Evolutionary conservation across 2,329 filamentous ascomycete species (phyloP).

Genomic region (Chaetoscypha palmicola): DNA sequence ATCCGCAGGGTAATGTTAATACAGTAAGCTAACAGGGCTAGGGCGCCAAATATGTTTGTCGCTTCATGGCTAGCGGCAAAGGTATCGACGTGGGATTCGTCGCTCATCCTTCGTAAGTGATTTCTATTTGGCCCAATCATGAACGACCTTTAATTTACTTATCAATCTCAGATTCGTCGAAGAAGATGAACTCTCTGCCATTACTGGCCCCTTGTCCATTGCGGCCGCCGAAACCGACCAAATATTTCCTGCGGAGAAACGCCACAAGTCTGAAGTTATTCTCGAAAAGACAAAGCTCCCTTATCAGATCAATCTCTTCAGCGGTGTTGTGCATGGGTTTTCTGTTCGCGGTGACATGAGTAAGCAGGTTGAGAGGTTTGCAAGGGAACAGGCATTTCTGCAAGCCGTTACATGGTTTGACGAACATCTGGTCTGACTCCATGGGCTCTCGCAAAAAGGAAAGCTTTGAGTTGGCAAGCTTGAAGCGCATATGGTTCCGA

Average conservation of each 20-base stretch:
- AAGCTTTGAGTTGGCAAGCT: neutral
- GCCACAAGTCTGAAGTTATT: slow-evolving; percentile 58
- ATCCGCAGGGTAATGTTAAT: too few species aligned
- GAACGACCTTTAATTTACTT: neutral
- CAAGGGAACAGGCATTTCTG: slow-evolving; percentile 74
- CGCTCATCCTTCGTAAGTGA: slow-evolving; percentile 59
- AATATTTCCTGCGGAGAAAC: slow-evolving; percentile 58
- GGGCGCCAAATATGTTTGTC: slow-evolving; percentile 66
- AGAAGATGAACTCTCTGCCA: slow-evolving; percentile 56
- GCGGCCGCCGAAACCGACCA: slow-evolving; percentile 47
- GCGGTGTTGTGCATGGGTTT: slow-evolving; percentile 68
- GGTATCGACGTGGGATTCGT: slow-evolving; percentile 62
- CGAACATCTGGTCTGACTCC: slow-evolving; percentile 41
- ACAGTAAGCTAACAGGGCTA: too few species aligned
- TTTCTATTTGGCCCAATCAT: neutral
- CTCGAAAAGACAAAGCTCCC: slow-evolving; percentile 45
- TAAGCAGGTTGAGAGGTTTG: slow-evolving; percentile 53
- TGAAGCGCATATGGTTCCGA: too few species aligned
- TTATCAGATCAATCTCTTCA: slow-evolving; percentile 70
- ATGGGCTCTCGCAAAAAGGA: neutral
- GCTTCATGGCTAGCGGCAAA: slow-evolving; percentile 53
- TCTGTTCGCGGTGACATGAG: slow-evolving; percentile 56
- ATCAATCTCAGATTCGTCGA: slow-evolving; percentile 47
- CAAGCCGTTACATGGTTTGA: slow-evolving; percentile 77
- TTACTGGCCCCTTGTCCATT: slow-evolving; percentile 63